phyloP scores from a whole-genome alignment of 1,284 basidiomycete genomes.

The Salmacisia buchloeana region DNA sequence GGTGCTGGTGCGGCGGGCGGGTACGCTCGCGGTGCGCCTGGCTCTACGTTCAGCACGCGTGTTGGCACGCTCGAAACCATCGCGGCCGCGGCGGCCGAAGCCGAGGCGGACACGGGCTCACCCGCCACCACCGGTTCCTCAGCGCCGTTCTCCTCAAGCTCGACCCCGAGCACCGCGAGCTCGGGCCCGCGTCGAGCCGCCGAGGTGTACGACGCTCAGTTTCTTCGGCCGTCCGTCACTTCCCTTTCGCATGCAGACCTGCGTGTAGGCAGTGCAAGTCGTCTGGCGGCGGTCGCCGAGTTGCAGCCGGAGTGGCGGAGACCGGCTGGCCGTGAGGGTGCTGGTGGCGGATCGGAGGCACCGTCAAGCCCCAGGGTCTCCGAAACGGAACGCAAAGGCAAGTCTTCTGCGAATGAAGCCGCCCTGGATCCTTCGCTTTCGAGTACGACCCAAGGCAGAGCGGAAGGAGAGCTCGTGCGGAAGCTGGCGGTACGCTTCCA shows the following conservation, averaged over 20 bases:
- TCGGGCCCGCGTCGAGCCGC: neutral
- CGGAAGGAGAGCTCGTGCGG: neutral
- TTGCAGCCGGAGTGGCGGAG: slow-evolving; percentile 1
- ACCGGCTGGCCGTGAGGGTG: neutral
- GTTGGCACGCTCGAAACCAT: neutral
- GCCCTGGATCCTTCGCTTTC: too few relatives aligned
- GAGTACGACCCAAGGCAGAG: too few relatives aligned
- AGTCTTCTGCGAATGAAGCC: neutral
- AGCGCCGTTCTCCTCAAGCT: neutral
- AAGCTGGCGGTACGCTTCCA: slow-evolving; percentile 1
- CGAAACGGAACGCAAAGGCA: neutral
- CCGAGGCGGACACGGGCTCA: neutral
- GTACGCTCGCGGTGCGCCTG: neutral
- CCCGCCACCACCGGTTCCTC: too few relatives aligned
- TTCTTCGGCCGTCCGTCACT: neutral
- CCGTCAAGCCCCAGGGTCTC: neutral
- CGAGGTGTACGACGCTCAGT: neutral
- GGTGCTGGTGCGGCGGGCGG: neutral
- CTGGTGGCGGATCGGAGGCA: neutral
- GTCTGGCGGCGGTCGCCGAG: neutral
- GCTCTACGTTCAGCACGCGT: neutral
- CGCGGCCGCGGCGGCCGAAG: neutral
- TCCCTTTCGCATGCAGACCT: neutral
- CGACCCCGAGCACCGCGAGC: neutral
- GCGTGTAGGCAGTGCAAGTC: neutral